phyloP scores from a whole-genome alignment of 495 filamentous ascomycete species.

The Peziza echinospora region DNA sequence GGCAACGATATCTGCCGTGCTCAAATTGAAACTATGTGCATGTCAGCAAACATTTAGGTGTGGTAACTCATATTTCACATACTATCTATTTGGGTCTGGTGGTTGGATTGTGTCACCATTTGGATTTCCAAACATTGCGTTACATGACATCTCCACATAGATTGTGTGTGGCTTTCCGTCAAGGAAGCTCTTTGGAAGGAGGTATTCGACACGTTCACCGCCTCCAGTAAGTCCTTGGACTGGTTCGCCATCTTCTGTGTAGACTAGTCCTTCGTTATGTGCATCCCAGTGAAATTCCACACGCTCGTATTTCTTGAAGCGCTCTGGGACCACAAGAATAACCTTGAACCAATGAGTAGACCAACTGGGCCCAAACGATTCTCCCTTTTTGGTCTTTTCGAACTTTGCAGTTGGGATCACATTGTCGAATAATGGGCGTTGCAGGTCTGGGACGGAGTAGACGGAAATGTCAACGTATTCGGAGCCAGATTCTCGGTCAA shows the following conservation, averaged over 20 bases:
- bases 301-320: constrained; percentile 47
- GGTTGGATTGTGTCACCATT: constrained; percentile 71
- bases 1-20: constrained; percentile 65
- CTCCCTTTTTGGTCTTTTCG: constrained; percentile 48
- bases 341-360: constrained; percentile 96
- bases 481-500: constrained; percentile 50
- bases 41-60: background rate
- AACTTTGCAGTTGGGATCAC: constrained; percentile 64
- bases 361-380: constrained; percentile 82
- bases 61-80: background rate
- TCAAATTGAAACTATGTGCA: constrained; percentile 35
- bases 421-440: constrained; percentile 73
- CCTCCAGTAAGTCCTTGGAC: constrained; percentile 86
- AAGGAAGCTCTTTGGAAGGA: constrained; percentile 49
- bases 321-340: constrained; percentile 47
- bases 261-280: constrained; percentile 77
- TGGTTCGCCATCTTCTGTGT: constrained; percentile 67
- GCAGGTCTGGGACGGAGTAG: constrained; percentile 59
- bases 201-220: constrained; percentile 69
- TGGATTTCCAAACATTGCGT: constrained; percentile 93
- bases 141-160: constrained; percentile 97
- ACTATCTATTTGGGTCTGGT: constrained; percentile 54
- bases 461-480: constrained; percentile 65
- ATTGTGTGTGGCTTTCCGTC: constrained; percentile 74
- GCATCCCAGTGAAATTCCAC: constrained; percentile 92